Conservation (phyloP, 352 stramenopile species). For the Phytophthora tentaculata region DNA sequence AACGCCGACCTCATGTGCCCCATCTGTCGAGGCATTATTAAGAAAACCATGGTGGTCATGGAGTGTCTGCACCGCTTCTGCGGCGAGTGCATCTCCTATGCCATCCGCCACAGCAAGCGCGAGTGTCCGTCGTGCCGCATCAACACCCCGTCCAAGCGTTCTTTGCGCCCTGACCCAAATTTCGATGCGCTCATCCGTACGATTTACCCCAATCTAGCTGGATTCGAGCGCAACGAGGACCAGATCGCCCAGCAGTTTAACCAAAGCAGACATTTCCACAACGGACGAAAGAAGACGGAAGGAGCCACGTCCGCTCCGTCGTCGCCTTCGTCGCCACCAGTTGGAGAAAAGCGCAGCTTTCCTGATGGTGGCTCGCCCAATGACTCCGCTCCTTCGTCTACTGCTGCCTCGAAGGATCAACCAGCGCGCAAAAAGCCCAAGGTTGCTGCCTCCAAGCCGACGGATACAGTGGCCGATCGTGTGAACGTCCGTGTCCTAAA, state of each 20-base stretch:
- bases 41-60: conserved; percentile 88
- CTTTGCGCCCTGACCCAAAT: conserved; percentile 80
- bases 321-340: conserved; percentile 28
- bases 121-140: conserved; percentile 92
- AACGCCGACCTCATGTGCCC: conserved; percentile 88
- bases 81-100: conserved; percentile 89
- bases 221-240: conserved; percentile 80
- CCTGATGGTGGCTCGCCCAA: conserved; percentile 9
- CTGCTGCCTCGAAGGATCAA: conserved; percentile 28
- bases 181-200: conserved; percentile 88
- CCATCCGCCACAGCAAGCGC: conserved; percentile 85
- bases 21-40: conserved; percentile 88
- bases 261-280: conserved; percentile 77
- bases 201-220: conserved; percentile 87
- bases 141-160: conserved; percentile 88
- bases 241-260: conserved; percentile 86
- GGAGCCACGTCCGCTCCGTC: conserved; percentile 17
- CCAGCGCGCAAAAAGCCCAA: conserved; percentile 41
- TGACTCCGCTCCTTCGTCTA: conserved; percentile 17
- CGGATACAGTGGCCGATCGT: conserved; percentile 23
- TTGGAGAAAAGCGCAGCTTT: conserved; percentile 42
- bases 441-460: conserved; percentile 2
- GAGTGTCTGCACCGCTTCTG: conserved; percentile 94
- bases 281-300: conserved; percentile 41
- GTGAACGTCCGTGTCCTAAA: conserved; percentile 67